Conservation (phyloP, 139 green algal species). For the Volvox reticuliferus region DNA sequence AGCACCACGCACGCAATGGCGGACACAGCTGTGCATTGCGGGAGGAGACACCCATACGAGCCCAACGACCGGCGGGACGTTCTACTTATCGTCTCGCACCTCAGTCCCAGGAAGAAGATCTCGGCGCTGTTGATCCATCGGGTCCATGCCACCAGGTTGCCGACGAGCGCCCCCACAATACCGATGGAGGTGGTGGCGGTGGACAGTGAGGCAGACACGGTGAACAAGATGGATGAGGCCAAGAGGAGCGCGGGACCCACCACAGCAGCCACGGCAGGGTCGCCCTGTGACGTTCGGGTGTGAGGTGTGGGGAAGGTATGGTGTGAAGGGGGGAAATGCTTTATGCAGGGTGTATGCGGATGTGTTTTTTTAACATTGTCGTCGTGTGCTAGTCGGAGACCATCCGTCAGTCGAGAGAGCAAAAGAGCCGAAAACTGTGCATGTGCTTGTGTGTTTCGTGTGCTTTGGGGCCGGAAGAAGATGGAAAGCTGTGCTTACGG, state of each 20-base stretch:
- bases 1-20: too few species aligned
- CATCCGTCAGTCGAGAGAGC: too few species aligned
- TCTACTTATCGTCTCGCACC: not conserved
- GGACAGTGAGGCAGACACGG: conserved; percentile 27
- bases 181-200: conserved; percentile 32
- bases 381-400: too few species aligned
- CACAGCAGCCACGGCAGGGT: conserved; percentile 28
- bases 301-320: too few species aligned
- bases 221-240: conserved; percentile 32
- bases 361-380: too few species aligned
- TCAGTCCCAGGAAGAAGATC: conserved; percentile 14
- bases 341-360: too few species aligned
- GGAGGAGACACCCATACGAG: not conserved
- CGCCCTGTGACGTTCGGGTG: not conserved
- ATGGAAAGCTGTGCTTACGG: too few species aligned
- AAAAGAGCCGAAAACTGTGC: too few species aligned
- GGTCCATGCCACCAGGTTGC: conserved; percentile 37
- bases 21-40: not conserved
- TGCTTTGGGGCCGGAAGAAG: too few species aligned
- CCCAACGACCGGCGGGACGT: not conserved
- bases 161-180: not conserved
- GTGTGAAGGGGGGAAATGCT: too few species aligned
- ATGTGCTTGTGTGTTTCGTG: too few species aligned
- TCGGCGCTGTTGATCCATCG: conserved; percentile 8
- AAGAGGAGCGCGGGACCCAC: conserved; percentile 33